Base-by-base conservation (phyloP, 306 rosid species). In the Vachellia pachyceras region DNA sequence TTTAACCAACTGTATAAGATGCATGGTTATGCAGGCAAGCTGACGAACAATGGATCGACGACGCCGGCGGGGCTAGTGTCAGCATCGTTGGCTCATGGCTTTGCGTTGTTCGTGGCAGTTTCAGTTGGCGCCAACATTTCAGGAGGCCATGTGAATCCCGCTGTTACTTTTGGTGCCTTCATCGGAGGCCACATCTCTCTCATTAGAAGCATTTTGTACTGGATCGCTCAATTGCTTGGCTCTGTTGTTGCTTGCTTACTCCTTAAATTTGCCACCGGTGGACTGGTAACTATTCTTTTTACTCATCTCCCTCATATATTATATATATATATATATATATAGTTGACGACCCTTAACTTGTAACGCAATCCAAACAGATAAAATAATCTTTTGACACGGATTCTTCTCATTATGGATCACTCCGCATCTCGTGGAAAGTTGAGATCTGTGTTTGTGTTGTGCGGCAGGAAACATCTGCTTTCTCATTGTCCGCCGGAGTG, bases 141-240 rank as follows among this genome's bases (percentile, higher is more conserved):
- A 1, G 95, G 94, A 13, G 95, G 94, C 0, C 97, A 91, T 60
- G 97, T 92, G 13, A 92, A 92, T 82, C 97, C 95, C 22, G 95
- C 92, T 14, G 95, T 92, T 35, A 92, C 97, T 8, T 91, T 92
- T 67, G 97, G 97, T 7, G 90, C 88, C 40, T 87, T 91, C 60
- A 36, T 92, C n/a, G 97, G 97, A 1, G 97, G 97, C 25, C 91
- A 92, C 87, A 91, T 92, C 83, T 58, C 84, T 55, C 83, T 92
- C 44, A 6, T 89, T 8, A 91, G 89, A 82, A 82, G 86, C 79
- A 15, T 91, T 76, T 71, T 91, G 86, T 91, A 92, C 74, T 89
- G 95, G 95, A 91, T 92, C 40, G 97, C 95, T 69, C 97, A 92
- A 87, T 81, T 91, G 82, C 95, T 91, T 33, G 97, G 95, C 11